Conservation (phyloP, 768 basidiomycete species). For the Boletus rubroflammeus region DNA sequence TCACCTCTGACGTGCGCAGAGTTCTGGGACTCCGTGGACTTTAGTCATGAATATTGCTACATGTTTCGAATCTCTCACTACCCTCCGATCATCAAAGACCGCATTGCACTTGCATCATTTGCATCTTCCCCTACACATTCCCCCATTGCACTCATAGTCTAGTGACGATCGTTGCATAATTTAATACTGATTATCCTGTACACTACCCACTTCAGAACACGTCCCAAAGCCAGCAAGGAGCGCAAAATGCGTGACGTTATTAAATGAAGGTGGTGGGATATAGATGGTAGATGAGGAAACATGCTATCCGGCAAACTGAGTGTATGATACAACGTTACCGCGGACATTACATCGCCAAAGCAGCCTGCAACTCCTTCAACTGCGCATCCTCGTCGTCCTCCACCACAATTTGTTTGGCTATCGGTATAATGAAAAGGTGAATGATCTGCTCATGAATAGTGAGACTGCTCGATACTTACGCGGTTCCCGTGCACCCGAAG, state of each 20-base stretch:
- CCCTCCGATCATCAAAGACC: slow-evolving; percentile 11
- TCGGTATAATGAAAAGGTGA: slow-evolving; percentile 1
- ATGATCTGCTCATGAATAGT: background rate
- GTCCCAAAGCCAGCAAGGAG: slow-evolving; percentile 20
- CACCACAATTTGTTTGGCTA: slow-evolving; percentile 41
- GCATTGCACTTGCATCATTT: slow-evolving; percentile 21
- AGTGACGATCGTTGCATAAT: slow-evolving; percentile 33
- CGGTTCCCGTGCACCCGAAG: slow-evolving; percentile 52
- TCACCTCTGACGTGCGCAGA: slow-evolving; percentile 91
- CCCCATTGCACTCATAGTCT: slow-evolving; percentile 25
- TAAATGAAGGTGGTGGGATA: slow-evolving; percentile 32
- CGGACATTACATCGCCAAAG: slow-evolving; percentile 67
- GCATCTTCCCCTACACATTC: slow-evolving; percentile 23
- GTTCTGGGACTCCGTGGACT: slow-evolving; percentile 75
- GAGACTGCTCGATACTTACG: slow-evolving; percentile 38
- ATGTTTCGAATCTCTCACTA: slow-evolving; percentile 5
- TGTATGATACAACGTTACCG: slow-evolving; percentile 8
- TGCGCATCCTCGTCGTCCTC: slow-evolving; percentile 93
- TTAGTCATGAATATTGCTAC: slow-evolving; percentile 31
- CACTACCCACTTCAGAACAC: slow-evolving; percentile 28
- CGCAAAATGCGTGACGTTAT: slow-evolving; percentile 23
- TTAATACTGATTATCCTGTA: slow-evolving; percentile 39
- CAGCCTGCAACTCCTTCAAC: slow-evolving; percentile 84
- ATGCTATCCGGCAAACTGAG: slow-evolving; percentile 11
- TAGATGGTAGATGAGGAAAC: slow-evolving; percentile 31